Conservation (phyloP, 2,329 filamentous ascomycete species). For the Camptophora hylomeconis region DNA sequence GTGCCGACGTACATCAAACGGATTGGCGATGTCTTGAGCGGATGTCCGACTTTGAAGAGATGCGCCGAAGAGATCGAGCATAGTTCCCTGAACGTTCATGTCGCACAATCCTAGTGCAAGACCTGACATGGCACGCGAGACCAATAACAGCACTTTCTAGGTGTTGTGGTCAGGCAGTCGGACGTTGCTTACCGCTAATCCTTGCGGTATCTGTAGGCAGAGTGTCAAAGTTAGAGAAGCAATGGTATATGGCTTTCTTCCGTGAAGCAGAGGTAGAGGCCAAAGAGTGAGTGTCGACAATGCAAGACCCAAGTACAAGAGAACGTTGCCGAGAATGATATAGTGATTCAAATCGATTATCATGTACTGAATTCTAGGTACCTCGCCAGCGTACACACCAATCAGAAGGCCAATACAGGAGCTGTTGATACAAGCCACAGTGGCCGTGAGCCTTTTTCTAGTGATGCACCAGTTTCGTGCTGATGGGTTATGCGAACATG, state of each 20-base stretch:
- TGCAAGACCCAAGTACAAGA: constrained; percentile 58
- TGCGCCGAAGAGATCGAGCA: constrained; percentile 64
- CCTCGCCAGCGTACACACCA: constrained; percentile 65
- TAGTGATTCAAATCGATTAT: constrained; percentile 56
- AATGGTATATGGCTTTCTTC: constrained; percentile 65
- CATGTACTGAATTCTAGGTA: constrained; percentile 67
- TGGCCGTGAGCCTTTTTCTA: constrained; percentile 56
- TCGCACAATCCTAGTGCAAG: constrained; percentile 59
- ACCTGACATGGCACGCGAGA: constrained; percentile 54
- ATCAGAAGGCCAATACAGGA: constrained; percentile 57
- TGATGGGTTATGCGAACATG: constrained; percentile 46
- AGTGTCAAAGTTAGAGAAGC: constrained; percentile 54
- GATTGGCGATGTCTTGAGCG: constrained; percentile 57
- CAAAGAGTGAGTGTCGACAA: constrained; percentile 58
- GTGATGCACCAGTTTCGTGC: constrained; percentile 57
- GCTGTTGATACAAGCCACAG: constrained; percentile 59
- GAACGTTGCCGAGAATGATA: constrained; percentile 59
- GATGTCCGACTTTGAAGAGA: constrained; percentile 60
- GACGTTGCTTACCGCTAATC: constrained; percentile 46
- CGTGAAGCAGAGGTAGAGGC: constrained; percentile 59
- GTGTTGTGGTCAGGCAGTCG: constrained; percentile 42
- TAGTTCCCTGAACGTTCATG: constrained; percentile 60
- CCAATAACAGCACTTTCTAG: constrained; percentile 49
- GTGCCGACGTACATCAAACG: constrained; percentile 57
- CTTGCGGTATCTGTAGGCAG: constrained; percentile 64